phyloP scores from a whole-genome alignment of 176 grass and related monocot species.

The Miscanthus lutarioriparius region DNA sequence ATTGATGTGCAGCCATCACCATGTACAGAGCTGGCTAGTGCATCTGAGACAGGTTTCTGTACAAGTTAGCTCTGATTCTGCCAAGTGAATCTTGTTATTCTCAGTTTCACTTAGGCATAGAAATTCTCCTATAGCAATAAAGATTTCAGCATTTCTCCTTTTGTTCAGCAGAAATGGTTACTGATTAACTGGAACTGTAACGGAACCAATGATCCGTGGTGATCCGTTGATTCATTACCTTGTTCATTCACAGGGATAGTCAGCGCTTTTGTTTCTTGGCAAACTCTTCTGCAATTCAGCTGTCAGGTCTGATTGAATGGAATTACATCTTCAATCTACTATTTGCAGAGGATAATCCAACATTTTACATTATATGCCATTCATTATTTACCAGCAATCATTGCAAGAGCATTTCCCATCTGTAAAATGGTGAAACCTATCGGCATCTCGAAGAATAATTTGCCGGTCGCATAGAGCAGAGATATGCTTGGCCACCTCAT shows the following conservation, averaged over 20 bases:
- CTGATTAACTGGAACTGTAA: constrained; percentile 19
- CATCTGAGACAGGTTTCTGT: constrained; percentile 48
- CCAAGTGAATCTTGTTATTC: constrained; percentile 7
- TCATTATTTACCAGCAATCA: constrained; percentile 60
- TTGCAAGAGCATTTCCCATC: constrained; percentile 79
- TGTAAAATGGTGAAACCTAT: constrained; percentile 73
- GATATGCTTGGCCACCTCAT: constrained; percentile 61
- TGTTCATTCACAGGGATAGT: not conserved
- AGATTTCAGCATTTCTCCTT: not conserved
- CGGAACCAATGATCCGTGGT: not conserved
- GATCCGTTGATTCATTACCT: not conserved
- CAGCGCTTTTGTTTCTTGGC: not conserved
- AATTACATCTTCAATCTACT: not conserved
- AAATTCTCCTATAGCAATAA: constrained; percentile 13
- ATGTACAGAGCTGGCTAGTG: constrained; percentile 54
- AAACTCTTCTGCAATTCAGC: constrained; percentile 5
- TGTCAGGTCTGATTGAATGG: not conserved
- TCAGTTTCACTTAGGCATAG: not conserved
- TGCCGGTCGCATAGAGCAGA: constrained; percentile 44
- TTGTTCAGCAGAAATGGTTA: not conserved
- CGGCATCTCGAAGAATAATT: constrained; percentile 62
- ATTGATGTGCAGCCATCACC: constrained; percentile 56
- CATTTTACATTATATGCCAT: not conserved
- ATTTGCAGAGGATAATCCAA: not conserved
- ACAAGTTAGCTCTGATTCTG: constrained; percentile 33